Evolutionary conservation across 1,284 basidiomycete species (phyloP).

Genomic region (Porogramme epimiltina): DNA sequence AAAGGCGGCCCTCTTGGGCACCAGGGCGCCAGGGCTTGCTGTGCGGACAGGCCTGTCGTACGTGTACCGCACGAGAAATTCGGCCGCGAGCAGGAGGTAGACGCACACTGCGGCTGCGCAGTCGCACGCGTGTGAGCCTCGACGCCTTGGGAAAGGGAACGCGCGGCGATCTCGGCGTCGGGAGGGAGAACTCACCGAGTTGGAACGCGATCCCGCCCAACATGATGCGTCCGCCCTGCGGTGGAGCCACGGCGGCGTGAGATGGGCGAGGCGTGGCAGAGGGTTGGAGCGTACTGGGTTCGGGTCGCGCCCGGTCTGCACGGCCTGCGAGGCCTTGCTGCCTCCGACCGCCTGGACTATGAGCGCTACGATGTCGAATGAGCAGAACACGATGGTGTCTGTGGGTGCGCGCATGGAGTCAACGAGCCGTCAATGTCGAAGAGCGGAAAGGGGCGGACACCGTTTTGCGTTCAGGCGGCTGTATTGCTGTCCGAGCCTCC

Average conservation of each 20-base stretch:
- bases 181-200: slow-evolving; percentile 35
- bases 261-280: neutral
- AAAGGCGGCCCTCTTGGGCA: slow-evolving; percentile 16
- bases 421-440: neutral
- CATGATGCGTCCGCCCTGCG: slow-evolving; percentile 53
- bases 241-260: too few species aligned
- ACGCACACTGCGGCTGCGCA: slow-evolving; percentile 42
- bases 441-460: slow-evolving; percentile 37
- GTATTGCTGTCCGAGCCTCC: slow-evolving; percentile 39
- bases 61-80: slow-evolving; percentile 47
- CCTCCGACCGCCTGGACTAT: slow-evolving; percentile 58
- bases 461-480: slow-evolving; percentile 29
- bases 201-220: slow-evolving; percentile 58
- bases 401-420: neutral
- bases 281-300: slow-evolving; percentile 17
- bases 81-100: slow-evolving; percentile 44
- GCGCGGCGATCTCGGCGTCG: too few species aligned
- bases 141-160: slow-evolving; percentile 21
- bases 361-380: slow-evolving; percentile 51
- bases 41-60: slow-evolving; percentile 40
- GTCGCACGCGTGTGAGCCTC: slow-evolving; percentile 24
- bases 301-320: slow-evolving; percentile 28
- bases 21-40: neutral
- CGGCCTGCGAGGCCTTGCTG: slow-evolving; percentile 46
- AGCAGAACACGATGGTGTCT: slow-evolving; percentile 55